These are phyloP conservation scores for Citrus mangshanensis DNA, from an alignment of 345 rosid genomes.

Conservation along the genomic window DNA sequence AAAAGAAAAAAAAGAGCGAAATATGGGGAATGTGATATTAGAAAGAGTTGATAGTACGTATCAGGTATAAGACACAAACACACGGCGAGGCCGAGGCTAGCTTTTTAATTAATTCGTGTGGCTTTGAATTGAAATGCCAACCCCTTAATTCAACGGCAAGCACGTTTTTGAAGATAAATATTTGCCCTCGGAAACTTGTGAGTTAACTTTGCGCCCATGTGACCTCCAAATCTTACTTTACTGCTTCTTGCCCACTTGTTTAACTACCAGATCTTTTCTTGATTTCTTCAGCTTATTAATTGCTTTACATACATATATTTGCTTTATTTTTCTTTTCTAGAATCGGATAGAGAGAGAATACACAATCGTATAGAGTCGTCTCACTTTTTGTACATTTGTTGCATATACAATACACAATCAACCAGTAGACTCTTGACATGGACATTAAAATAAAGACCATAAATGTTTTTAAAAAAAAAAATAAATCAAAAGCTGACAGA, in stretches of 20 bases:
- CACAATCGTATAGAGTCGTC: no score
- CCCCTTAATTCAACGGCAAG: conserved; percentile 14
- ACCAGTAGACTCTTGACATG: no score
- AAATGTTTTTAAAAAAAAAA: no score
- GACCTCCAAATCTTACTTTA: conserved; percentile 11
- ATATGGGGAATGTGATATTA: neutral
- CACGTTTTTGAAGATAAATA: neutral
- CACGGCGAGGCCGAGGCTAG: neutral
- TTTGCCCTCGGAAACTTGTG: conserved; percentile 10
- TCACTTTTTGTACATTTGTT: no score
- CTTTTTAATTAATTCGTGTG: conserved; percentile 6
- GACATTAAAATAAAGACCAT: no score
- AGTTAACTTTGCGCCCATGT: conserved; percentile 17
- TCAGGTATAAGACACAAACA: no score
- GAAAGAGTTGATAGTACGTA: neutral
- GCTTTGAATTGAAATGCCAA: conserved; percentile 24
- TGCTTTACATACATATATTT: neutral
- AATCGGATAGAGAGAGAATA: no score
- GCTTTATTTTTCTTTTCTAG: no score
- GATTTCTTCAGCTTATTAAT: neutral
- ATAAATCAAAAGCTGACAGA: no score
- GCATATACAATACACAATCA: no score
- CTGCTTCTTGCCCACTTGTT: neutral
- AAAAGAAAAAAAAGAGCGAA: neutral
- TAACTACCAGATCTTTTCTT: neutral